Evolutionary conservation across 306 rosid genomes (phyloP).

Genomic region (Styphnolobium japonicum): DNA sequence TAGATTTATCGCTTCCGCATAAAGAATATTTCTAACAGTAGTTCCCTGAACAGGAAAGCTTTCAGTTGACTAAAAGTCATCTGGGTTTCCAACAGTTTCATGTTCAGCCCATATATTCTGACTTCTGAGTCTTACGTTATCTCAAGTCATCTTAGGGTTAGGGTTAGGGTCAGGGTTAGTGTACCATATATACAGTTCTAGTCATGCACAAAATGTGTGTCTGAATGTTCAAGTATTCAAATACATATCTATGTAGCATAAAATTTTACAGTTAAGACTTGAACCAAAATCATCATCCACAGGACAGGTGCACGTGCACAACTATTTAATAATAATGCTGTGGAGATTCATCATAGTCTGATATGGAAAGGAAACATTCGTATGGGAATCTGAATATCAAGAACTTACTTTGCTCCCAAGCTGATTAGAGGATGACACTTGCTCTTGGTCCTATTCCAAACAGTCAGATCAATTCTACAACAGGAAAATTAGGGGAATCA

Average conservation of each 20-base stretch:
- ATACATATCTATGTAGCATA: neutral
- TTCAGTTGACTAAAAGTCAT: neutral
- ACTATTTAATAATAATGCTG: neutral
- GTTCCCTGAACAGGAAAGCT: neutral
- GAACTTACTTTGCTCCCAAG: constrained; percentile 85
- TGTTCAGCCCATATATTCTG: neutral
- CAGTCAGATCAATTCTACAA: constrained; percentile 68
- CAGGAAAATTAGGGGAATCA: constrained; percentile 13
- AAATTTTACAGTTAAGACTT: neutral
- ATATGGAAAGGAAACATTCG: neutral
- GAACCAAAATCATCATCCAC: neutral
- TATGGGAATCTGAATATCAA: neutral
- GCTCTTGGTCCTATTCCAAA: constrained; percentile 94
- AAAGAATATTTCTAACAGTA: too few relatives aligned
- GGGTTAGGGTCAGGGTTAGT: too few relatives aligned
- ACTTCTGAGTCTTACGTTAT: neutral
- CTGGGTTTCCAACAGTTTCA: neutral
- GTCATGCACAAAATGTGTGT: neutral
- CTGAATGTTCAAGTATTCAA: neutral
- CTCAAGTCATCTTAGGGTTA: neutral
- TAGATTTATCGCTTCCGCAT: too few relatives aligned
- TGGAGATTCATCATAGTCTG: neutral
- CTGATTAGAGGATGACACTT: constrained; percentile 82
- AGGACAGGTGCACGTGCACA: too few relatives aligned
- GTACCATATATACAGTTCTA: neutral